phyloP scores from a whole-genome alignment of 805 yeast species.

The Ogataea methanolica region DNA sequence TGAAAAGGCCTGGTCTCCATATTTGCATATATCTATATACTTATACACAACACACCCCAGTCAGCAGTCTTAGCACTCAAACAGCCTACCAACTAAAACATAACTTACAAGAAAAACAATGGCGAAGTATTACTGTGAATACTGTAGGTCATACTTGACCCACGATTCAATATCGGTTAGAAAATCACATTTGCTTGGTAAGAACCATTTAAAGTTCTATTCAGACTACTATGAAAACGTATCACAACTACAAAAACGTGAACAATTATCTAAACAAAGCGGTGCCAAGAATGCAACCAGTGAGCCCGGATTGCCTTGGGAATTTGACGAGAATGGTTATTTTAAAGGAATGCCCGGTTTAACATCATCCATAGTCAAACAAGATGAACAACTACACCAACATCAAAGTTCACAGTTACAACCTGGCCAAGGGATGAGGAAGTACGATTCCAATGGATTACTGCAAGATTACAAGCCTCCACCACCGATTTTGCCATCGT shows the following conservation, averaged over 20 bases:
- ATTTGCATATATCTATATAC: too few species aligned
- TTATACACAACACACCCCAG: too few species aligned
- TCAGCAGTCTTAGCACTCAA: too few species aligned
- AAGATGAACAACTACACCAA: not conserved
- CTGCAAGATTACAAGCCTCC: slow-evolving; percentile 22
- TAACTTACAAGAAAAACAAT: slow-evolving; percentile 24
- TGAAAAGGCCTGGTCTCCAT: too few species aligned
- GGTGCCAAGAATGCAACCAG: slow-evolving; percentile 15
- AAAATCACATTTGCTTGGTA: slow-evolving; percentile 73
- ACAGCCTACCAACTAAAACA: not conserved
- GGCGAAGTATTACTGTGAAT: slow-evolving; percentile 80
- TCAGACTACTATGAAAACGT: slow-evolving; percentile 67
- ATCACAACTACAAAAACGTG: slow-evolving; percentile 2
- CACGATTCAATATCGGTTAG: slow-evolving; percentile 88
- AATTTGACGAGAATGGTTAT: slow-evolving; percentile 32
- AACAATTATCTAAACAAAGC: too few species aligned
- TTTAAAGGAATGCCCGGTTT: slow-evolving; percentile 35
- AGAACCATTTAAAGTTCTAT: slow-evolving; percentile 65
- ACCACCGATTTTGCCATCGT: slow-evolving; percentile 30
- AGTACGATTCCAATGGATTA: not conserved
- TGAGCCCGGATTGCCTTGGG: slow-evolving; percentile 31
- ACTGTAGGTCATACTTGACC: slow-evolving; percentile 76
- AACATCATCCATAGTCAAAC: not conserved
- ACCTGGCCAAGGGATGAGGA: too few species aligned
- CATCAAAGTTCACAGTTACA: too few species aligned